Evolutionary conservation across 2,329 filamentous ascomycete genomes (phyloP).

Genomic region (Neofusicoccum sp.): DNA sequence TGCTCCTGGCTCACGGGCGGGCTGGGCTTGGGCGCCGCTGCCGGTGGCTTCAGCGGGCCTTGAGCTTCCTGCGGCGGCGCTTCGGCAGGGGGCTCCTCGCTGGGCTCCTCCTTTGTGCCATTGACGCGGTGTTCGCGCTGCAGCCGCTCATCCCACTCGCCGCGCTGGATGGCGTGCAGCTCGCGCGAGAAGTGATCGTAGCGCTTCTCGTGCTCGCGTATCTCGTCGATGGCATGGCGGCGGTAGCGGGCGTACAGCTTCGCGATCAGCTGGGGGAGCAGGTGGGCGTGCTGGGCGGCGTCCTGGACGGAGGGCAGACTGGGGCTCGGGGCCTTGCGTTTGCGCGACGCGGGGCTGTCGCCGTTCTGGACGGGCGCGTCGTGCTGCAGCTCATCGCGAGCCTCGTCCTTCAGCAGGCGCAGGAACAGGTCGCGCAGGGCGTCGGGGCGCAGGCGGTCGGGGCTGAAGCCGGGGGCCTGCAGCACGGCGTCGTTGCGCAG

Average conservation of each 20-base stretch:
- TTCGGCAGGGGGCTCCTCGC: not conserved
- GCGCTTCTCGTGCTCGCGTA: conserved; percentile 72
- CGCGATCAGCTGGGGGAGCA: conserved; percentile 70
- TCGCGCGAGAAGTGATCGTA: conserved; percentile 68
- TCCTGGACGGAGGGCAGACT: conserved; percentile 67
- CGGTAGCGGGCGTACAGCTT: conserved; percentile 77
- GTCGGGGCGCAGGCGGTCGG: conserved; percentile 72
- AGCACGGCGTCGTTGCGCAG: conserved; percentile 73
- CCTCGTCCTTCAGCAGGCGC: conserved; percentile 73
- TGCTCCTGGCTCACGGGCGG: conserved; percentile 15
- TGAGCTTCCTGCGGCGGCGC: conserved; percentile 9
- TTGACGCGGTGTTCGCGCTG: conserved; percentile 28
- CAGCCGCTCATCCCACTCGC: conserved; percentile 54
- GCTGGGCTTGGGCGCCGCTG: not conserved
- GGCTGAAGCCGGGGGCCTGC: conserved; percentile 71
- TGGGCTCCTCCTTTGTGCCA: conserved; percentile 25
- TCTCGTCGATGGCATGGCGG: conserved; percentile 67
- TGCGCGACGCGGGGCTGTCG: conserved; percentile 56
- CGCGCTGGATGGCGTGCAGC: conserved; percentile 67
- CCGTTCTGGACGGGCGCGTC: conserved; percentile 46
- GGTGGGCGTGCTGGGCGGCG: conserved; percentile 65
- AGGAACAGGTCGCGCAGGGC: conserved; percentile 79
- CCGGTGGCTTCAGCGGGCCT: conserved; percentile 7
- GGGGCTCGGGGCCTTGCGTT: conserved; percentile 73
- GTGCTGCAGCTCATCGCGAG: conserved; percentile 55